phyloP scores from a whole-genome alignment of 2,329 filamentous ascomycete genomes.

The Colletotrichum horii region DNA sequence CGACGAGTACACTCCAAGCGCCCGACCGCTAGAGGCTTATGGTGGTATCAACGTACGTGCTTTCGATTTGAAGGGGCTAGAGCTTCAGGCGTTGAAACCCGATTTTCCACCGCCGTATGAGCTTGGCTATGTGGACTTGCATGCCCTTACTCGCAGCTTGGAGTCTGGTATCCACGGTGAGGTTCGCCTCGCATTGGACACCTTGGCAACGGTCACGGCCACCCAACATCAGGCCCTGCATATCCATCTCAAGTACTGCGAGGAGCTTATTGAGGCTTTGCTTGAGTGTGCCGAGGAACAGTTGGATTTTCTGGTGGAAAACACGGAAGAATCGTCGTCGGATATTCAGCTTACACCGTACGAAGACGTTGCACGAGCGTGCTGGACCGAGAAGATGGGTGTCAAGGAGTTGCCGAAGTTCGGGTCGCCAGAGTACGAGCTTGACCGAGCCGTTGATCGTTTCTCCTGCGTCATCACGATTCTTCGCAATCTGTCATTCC shows the following conservation, averaged over 20 bases:
- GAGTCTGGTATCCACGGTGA: constrained; percentile 90
- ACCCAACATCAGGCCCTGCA: constrained; percentile 71
- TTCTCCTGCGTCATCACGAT: constrained; percentile 92
- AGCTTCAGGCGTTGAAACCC: constrained; percentile 73
- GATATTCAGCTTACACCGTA: constrained; percentile 84
- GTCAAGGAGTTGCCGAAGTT: constrained; percentile 76
- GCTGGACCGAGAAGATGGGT: constrained; percentile 73
- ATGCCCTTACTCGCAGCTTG: constrained; percentile 85
- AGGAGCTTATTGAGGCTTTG: constrained; percentile 86
- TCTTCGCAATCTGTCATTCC: constrained; percentile 88
- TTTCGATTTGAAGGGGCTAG: constrained; percentile 66
- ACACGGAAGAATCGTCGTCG: constrained; percentile 85
- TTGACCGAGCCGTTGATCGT: constrained; percentile 85
- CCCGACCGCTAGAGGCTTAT: constrained; percentile 61
- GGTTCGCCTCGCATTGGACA: constrained; percentile 88
- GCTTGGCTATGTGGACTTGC: constrained; percentile 87
- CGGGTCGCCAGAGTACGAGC: constrained; percentile 78
- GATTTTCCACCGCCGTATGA: constrained; percentile 78
- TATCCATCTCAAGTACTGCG: constrained; percentile 73
- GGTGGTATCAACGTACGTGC: constrained; percentile 76
- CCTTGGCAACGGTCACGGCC: constrained; percentile 69
- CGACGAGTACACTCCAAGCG: constrained; percentile 61
- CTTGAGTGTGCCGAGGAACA: constrained; percentile 93
- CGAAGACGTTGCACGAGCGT: constrained; percentile 85
- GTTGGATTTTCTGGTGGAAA: constrained; percentile 81